phyloP scores from a whole-genome alignment of 2,329 filamentous ascomycete species.

The Colletotrichum tanaceti region DNA sequence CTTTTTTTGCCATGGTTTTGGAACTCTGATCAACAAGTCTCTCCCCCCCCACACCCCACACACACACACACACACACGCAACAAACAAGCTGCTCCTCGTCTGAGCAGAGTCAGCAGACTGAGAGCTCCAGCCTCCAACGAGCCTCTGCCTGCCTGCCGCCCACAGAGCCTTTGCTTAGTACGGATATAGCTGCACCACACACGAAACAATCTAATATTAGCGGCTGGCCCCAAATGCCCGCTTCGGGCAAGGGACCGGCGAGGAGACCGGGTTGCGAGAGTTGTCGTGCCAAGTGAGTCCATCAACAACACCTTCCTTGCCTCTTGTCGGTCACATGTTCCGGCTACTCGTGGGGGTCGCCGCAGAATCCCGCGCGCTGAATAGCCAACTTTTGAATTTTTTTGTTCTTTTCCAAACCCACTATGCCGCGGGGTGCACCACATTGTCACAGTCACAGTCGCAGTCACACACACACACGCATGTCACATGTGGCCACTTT shows the following conservation, averaged over 20 bases:
- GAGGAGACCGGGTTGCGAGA: slow-evolving; percentile 28
- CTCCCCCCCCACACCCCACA: background rate
- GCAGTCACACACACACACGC: too few relatives aligned
- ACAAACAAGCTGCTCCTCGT: background rate
- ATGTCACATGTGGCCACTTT: too few relatives aligned
- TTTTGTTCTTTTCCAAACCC: background rate
- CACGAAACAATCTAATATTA: background rate
- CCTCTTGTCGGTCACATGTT: background rate
- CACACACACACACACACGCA: too few relatives aligned
- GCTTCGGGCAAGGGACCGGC: background rate
- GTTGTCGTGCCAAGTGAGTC: slow-evolving; percentile 27
- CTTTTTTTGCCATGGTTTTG: background rate
- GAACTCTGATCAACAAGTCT: background rate
- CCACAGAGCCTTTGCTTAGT: too few relatives aligned
- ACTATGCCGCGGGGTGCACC: background rate
- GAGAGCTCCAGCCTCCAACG: too few relatives aligned
- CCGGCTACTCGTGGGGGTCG: background rate
- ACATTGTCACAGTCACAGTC: too few relatives aligned
- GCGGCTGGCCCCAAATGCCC: slow-evolving; percentile 10
- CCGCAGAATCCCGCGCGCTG: background rate
- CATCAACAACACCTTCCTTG: too few relatives aligned
- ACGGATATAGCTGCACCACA: background rate
- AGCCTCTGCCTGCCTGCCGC: too few relatives aligned
- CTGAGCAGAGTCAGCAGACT: too few relatives aligned
- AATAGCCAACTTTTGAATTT: too few relatives aligned